A percentile compares a stretch with the other conserved stretches of the same genome.
Conservation (phyloP, 768 basidiomycete genomes). For the Suillus subluteus region DNA sequence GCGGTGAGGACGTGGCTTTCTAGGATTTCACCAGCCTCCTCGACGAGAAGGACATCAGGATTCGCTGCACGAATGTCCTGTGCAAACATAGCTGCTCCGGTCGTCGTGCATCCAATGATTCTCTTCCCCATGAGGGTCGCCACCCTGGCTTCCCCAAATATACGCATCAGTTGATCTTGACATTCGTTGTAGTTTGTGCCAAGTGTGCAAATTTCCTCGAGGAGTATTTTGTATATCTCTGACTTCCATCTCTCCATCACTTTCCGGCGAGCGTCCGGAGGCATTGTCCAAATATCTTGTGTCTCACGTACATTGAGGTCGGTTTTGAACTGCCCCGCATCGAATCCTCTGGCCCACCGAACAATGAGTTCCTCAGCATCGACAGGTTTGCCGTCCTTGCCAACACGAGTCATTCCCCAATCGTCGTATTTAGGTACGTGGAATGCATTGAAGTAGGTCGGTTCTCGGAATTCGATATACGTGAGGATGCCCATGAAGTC, state of each 20-base stretch:
- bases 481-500: slow-evolving; percentile 39
- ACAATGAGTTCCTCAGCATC: slow-evolving; percentile 45
- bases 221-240: slow-evolving; percentile 38
- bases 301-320: slow-evolving; percentile 28
- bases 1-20: slow-evolving; percentile 70
- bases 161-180: slow-evolving; percentile 40
- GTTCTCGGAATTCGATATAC: slow-evolving; percentile 56
- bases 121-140: slow-evolving; percentile 47
- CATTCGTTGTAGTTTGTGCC: slow-evolving; percentile 44
- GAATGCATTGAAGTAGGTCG: slow-evolving; percentile 50
- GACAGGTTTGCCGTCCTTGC: slow-evolving; percentile 40
- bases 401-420: slow-evolving; percentile 49
- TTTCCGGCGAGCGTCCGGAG: slow-evolving; percentile 26
- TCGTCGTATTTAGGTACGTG: slow-evolving; percentile 41
- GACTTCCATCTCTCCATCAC: slow-evolving; percentile 38
- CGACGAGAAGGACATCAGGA: slow-evolving; percentile 63
- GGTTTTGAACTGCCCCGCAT: slow-evolving; percentile 46
- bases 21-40: slow-evolving; percentile 75
- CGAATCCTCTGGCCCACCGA: slow-evolving; percentile 49
- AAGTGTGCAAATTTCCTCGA: slow-evolving; percentile 36
- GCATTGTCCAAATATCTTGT: slow-evolving; percentile 43
- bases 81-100: slow-evolving; percentile 65
- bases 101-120: slow-evolving; percentile 71
- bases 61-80: slow-evolving; percentile 47
- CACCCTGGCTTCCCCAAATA: slow-evolving; percentile 37